Base-by-base conservation (phyloP, 768 basidiomycete species). In the Lentinula aciculospora region DNA sequence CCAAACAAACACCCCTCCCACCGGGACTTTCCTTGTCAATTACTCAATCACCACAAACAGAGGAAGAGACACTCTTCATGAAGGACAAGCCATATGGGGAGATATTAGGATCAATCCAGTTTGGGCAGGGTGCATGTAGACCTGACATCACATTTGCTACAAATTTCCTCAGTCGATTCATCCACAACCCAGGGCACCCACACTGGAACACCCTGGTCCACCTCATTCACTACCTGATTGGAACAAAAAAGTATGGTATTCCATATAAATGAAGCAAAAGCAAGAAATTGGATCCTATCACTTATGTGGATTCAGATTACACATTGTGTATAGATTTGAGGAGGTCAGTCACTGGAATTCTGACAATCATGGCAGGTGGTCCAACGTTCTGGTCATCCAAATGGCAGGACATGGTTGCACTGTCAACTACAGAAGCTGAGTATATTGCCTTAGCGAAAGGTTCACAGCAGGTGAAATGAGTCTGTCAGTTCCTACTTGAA, bases 1-100 rank as follows among this genome's bases (percentile, higher is more conserved):
- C 61, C 1, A 40, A 56, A 1, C 19, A 56, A 2, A 61, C 58
- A 0, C 66, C 63, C 2, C 40, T 66, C 36, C 60, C 53, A 13
- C 9, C 55, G 9, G 53, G 60, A 15, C n/a, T 46, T 0, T n/a
- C 40, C 4, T 51, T 68, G 4, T 53, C 58, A 5, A 6, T 17
- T 28, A 36, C 37, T 4, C 31, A 25, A 1, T 27, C 28, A 2
- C 60, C 60, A 9, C 31, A 25, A 6, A 46, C 37, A 12, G 47
- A 42, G n/a, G 60, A 60, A 15, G 61, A 60, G 0, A n/a, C 6
- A 9, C 1, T 25, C 1, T 57, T 42, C 28, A 55, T 55, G 53
- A 19, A 29, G 36, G 37, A 55, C 23, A 55, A 55, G 29, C 40
- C 53, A 10, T 55, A 42, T 44, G 21, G 3, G 19, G 53, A 55